Base-by-base conservation (phyloP, 2,329 filamentous ascomycete species). In the Neonectria neomacrospora region DNA sequence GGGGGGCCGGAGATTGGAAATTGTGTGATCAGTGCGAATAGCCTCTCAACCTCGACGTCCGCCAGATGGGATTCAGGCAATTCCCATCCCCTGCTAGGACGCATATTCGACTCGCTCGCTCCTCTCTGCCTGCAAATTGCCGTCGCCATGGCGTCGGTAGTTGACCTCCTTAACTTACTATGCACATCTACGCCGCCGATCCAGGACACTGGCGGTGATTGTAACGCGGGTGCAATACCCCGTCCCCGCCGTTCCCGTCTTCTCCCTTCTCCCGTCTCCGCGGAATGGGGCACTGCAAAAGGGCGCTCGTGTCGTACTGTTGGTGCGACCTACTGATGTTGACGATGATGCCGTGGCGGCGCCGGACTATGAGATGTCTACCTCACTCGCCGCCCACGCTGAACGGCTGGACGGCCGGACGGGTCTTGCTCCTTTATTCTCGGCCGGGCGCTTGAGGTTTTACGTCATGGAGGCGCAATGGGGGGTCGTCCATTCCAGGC, bases 311-410 rank as follows among this genome's bases (percentile, higher is more conserved):
- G 34, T 54, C 30, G 52, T 37, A 57, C 30, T 39, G 22, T 18
- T 47, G 32, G 44, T 26, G 23, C 22, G 20, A 55, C 54, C 32
- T 34, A 28, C 41, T 44, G 61, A 61, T 63, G 66, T 53, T 59
- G 45, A 55, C 52, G 45, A 64, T 72, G 68, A 71, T 72, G 70
- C 51, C 57, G 67, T 72, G 65, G 70, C 68, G 68, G 65, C 59
- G 61, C 53, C 52, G 39, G 45, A 47, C 52, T 34, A 42, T 58
- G 44, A 54, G 30, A 47, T 32, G 42, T 56, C 18, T 37, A 20
- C 10, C 26, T 54, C 28, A 45, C 50, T 32, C 23, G 16, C 30
- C 60, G 48, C 41, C 47, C 55, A 65, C 71, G 53, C 62, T 63
- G 53, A 28, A 59, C 54, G 57, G 7, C 54, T 63, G 53, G 32